Conservation (phyloP, 2,329 filamentous ascomycete species). For the Penicillium sp. region DNA sequence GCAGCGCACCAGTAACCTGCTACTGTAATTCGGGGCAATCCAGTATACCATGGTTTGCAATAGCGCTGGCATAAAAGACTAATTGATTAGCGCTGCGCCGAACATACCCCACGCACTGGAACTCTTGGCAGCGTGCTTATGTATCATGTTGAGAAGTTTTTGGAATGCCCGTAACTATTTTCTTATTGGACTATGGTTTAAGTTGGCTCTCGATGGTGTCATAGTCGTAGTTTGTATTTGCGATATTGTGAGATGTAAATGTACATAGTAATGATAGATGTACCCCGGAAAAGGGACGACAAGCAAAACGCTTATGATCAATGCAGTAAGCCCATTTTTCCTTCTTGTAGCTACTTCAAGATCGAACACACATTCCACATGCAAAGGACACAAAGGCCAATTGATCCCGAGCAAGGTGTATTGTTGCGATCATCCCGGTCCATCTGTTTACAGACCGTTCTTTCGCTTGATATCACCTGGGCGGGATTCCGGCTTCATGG, state of each 20-base stretch:
- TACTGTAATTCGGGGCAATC: too few species aligned
- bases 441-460: slow-evolving; percentile 16
- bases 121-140: not conserved
- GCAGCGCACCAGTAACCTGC: not conserved
- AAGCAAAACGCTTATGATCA: not conserved
- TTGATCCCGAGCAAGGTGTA: not conserved
- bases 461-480: slow-evolving; percentile 29
- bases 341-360: not conserved
- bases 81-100: not conserved
- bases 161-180: too few species aligned
- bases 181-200: too few species aligned
- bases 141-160: not conserved
- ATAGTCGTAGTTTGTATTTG: not conserved
- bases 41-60: too few species aligned
- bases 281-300: too few species aligned
- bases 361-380: too few species aligned
- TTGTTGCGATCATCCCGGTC: not conserved
- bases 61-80: not conserved
- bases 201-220: not conserved
- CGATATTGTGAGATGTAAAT: not conserved
- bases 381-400: not conserved
- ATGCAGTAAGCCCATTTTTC: not conserved
- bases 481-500: slow-evolving; percentile 19
- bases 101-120: not conserved
- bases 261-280: not conserved